A percentile compares a stretch with the other conserved stretches of the same genome.
Evolutionary conservation across 805 yeast species (phyloP).

Genomic region (Yarrowia osloensis): DNA sequence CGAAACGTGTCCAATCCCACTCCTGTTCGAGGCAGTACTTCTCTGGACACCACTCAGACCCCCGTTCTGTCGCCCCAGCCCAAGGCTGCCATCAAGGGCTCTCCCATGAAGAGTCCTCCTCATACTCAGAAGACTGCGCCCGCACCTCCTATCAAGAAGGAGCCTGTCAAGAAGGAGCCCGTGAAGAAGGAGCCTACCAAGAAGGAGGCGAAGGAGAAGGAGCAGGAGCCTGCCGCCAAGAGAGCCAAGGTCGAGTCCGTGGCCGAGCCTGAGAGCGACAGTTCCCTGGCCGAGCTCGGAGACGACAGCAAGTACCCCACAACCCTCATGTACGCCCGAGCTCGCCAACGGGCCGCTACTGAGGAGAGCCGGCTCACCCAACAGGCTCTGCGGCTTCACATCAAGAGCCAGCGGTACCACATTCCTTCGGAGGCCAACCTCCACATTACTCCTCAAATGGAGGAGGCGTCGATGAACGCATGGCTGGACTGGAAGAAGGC

Average conservation of each 20-base stretch:
- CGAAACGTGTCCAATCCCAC: neutral
- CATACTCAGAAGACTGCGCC: neutral
- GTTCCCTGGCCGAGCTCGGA: neutral
- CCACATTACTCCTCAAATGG: neutral
- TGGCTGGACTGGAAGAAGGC: neutral
- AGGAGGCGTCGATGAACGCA: neutral
- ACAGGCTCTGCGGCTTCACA: neutral
- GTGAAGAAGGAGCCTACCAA: neutral
- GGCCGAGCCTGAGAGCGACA: neutral
- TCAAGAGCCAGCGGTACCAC: neutral
- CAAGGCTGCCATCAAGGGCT: neutral
- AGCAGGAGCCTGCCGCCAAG: neutral
- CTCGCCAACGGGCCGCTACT: neutral
- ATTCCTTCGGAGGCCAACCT: neutral
- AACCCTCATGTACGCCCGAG: neutral
- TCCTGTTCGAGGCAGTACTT: neutral
- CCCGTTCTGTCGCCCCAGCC: conserved; percentile 18
- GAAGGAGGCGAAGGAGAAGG: neutral
- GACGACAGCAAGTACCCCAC: neutral
- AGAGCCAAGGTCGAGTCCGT: neutral
- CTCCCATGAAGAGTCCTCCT: conserved; percentile 6
- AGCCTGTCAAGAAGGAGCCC: neutral
- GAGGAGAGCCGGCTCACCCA: conserved; percentile 7
- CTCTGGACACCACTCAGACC: neutral
- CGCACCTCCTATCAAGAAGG: neutral